These are phyloP conservation scores for Fraxinus baroniana DNA, from an alignment of 305 asterid genomes.

Conservation along the genomic window DNA sequence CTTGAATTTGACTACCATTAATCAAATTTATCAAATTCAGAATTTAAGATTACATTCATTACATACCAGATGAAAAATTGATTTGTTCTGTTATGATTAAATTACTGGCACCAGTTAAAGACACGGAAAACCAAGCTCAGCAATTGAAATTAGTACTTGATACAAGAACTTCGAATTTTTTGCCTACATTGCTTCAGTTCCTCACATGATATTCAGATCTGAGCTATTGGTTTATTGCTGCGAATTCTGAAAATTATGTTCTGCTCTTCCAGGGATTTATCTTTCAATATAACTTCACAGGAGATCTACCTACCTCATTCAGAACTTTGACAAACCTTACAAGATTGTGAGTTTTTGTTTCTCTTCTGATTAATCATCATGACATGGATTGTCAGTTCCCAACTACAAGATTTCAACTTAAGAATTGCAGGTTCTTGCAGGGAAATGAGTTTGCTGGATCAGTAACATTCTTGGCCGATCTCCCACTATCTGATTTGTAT, in stretches of 20 bases:
- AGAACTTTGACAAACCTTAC: constrained; percentile 52
- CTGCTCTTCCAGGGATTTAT: constrained; percentile 66
- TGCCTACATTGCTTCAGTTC: not conserved
- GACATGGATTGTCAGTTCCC: constrained; percentile 8
- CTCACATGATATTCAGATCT: not conserved
- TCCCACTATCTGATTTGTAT: constrained; percentile 71
- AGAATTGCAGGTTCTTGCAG: constrained; percentile 65
- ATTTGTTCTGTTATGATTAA: not conserved
- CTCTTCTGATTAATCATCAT: constrained; percentile 10
- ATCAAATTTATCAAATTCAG: not conserved
- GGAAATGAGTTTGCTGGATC: constrained; percentile 79
- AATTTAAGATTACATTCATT: not conserved
- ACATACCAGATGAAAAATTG: not conserved
- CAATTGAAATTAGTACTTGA: not conserved
- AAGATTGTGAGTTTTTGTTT: constrained; percentile 52
- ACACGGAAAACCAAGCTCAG: not conserved
- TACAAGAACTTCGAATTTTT: not conserved
- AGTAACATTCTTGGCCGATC: constrained; percentile 63
- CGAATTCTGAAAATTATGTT: constrained; percentile 17
- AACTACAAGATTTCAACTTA: not conserved
- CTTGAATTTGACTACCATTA: not conserved
- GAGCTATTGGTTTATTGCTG: not conserved
- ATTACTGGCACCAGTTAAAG: not conserved
- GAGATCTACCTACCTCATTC: constrained; percentile 86
- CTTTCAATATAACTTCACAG: constrained; percentile 73